These are phyloP conservation scores for Herpetospermum pedunculosum DNA, from an alignment of 306 rosid species.

Conservation along the genomic window DNA sequence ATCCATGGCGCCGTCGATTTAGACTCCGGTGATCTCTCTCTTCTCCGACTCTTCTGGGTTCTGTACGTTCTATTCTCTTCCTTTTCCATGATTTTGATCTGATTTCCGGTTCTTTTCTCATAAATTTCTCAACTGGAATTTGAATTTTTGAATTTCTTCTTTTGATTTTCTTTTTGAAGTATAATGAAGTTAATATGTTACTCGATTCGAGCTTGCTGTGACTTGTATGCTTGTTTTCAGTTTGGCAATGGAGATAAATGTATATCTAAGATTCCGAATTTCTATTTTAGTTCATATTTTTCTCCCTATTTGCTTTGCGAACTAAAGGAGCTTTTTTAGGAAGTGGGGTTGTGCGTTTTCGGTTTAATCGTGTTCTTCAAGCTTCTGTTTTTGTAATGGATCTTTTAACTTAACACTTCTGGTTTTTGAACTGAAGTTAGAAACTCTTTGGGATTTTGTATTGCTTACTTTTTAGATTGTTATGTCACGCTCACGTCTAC, in stretches of 20 bases:
- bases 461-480: background rate
- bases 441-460: background rate
- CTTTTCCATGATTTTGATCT: background rate
- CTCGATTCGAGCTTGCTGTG: background rate
- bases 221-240: background rate
- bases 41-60: background rate
- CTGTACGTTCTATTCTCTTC: background rate
- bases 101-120: background rate
- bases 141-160: background rate
- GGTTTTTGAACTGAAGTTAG: background rate
- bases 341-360: background rate
- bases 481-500: background rate
- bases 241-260: background rate
- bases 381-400: background rate
- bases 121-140: background rate
- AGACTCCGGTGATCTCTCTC: background rate
- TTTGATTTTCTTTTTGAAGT: background rate
- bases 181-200: background rate
- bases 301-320: background rate
- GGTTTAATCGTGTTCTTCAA: background rate
- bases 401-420: background rate
- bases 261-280: background rate
- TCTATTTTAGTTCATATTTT: background rate
- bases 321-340: background rate
- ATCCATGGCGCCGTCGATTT: constrained; percentile 8